Percentiles rank a stretch among this genome's conserved stretches.
Evolutionary conservation across 352 stramenopile genomes (phyloP).

Genomic region (Phytophthora vignae): DNA sequence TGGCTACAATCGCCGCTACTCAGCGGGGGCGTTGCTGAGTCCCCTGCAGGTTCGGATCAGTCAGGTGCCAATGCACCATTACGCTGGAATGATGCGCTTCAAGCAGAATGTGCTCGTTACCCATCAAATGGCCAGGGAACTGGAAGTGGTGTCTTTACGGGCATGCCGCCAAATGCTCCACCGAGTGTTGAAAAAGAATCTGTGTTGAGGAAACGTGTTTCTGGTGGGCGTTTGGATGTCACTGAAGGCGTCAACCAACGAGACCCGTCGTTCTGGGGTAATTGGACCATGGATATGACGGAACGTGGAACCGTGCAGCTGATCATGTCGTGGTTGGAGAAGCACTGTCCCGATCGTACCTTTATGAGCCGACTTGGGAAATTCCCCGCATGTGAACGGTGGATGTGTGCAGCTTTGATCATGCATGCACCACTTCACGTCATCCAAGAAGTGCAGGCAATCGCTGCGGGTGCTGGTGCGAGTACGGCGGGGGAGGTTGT

Average conservation of each 20-base stretch:
- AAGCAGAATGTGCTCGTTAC: constrained; percentile 41
- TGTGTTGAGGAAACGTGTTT: constrained; percentile 18
- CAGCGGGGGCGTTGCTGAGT: constrained; percentile 66
- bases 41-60: constrained; percentile 9
- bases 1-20: constrained; percentile 87
- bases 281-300: constrained; percentile 68
- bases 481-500: constrained; percentile 31
- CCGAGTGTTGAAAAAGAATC: constrained; percentile 24
- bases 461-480: constrained; percentile 57
- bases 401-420: constrained; percentile 78
- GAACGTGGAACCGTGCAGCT: constrained; percentile 61
- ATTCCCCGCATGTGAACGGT: constrained; percentile 76
- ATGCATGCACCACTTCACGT: constrained; percentile 83
- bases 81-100: constrained; percentile 50
- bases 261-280: constrained; percentile 61
- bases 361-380: constrained; percentile 81
- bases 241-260: constrained; percentile 34
- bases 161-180: constrained; percentile 8
- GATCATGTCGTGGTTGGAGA: constrained; percentile 82
- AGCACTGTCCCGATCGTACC: constrained; percentile 73
- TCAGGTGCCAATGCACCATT: constrained; percentile 16
- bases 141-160: constrained; percentile 12
- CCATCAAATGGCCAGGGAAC: constrained; percentile 18
- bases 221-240: constrained; percentile 24
- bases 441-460: constrained; percentile 80